Base-by-base conservation (phyloP, 202 grass and related monocot genomes). In the Brachypodium distachyon region DNA sequence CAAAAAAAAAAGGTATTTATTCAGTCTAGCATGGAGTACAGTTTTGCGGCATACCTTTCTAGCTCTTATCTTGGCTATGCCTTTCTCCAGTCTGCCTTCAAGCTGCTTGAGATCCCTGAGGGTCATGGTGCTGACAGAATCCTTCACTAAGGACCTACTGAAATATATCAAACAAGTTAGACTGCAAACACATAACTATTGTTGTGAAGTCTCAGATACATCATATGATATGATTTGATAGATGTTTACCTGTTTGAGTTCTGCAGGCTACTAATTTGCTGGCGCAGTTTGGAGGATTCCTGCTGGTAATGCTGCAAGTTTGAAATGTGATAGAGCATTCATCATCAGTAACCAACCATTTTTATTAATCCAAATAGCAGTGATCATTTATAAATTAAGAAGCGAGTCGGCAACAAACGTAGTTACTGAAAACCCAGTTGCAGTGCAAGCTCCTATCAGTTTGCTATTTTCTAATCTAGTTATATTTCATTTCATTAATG, bases 61-160 rank as follows among this genome's bases (percentile, higher is more conserved):
- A 50, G 85, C 65, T 78, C 96, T 89, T 78, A 99, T 99, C 69
- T 99, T 99, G 54, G 27, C 47, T 88, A 99, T 90, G 39, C 81
- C 87, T 87, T 83, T 82, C 75, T 96, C 89, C 78, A 99, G 73
- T 59, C 55, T 99, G 3, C 23, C 82, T 68, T 99, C 96, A 10
- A 88, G 36, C 77, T 77, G 60, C 71, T 90, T 96, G 62, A 87
- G 90, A 23, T 99, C 96, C 59, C 84, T 92, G n/a, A 51, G 41
- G 67, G 55, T 81, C 77, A 83, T 87, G 58, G 85, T 67, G 37
- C 82, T 75, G 39, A 87, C 74, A 37, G 87, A 72, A 64, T 96
- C 89, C 2, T 92, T 90, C 65, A 89, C 58, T 62, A 91, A 14
- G 36, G 72, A 85, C 73, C 92, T 99, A 81, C 42, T 74, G 75